Base-by-base conservation (phyloP, 1,284 basidiomycete species). In the Ceratobasidium theobromae region DNA sequence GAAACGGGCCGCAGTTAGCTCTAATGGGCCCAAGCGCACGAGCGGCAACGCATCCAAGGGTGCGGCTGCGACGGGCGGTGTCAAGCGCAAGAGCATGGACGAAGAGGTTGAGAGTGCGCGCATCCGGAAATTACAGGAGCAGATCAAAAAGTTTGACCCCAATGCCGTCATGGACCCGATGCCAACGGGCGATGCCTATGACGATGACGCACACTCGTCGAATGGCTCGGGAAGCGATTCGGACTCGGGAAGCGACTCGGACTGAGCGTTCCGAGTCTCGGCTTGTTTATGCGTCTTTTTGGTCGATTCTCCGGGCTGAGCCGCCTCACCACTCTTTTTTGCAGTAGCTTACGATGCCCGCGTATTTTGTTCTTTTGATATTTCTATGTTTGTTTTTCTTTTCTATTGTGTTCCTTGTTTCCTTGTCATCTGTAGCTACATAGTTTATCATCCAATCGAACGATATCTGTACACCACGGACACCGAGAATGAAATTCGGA, bases 1-100 rank as follows among this genome's bases (percentile, higher is more conserved):
- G 51, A 69, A 67, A 46, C 67, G 65, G 35, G 51, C 54, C 48
- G 68, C 51, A 1, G 65, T 67, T 14, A 66, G 60, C 16, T 55
- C 53, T 18, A 67, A 66, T 32, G 67, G 70, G 16, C 65, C 65
- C 25, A 49, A 82, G 84, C 43, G 82, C 82, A 43, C 79, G 82
- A 5, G 76, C 77, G 9, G 80, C 81, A 33, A 89, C 88, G 75
- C 86, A 52, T 66, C 55, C 28, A 69, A 49, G 35, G 87, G 49
- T 83, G 85, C 73, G 87, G 89, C 41, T 88, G 88, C 0, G 89
- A 93, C 91, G 3, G 93, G 93, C 53, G 92, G 92, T 2, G 79
- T 92, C 60, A 91, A 93, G 75, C 86, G 91, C 69, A 94, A 94
- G 82, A 92, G 89, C 75, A 93, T 93, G 88, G 91, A 93, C 72